These are phyloP conservation scores for Botryotinia globosa DNA, from an alignment of 2,329 filamentous ascomycete species.

Conservation along the genomic window DNA sequence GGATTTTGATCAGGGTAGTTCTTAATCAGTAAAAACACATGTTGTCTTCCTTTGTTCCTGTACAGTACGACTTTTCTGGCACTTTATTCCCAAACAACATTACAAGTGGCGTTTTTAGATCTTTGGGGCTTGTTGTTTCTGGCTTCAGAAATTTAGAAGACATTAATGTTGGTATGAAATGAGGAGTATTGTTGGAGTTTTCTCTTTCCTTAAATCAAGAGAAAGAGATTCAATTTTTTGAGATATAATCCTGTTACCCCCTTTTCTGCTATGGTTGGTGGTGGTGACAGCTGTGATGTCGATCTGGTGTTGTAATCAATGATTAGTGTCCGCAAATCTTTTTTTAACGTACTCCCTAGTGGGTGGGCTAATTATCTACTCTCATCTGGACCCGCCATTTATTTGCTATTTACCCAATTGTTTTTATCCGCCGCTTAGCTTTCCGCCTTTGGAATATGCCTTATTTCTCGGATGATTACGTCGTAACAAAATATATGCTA, in stretches of 20 bases:
- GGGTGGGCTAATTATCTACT: constrained; percentile 10
- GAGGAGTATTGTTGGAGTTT: constrained; percentile 18
- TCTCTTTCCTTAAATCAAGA: constrained; percentile 13
- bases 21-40: constrained; percentile 20
- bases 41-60: constrained; percentile 17
- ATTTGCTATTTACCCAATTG: constrained; percentile 13
- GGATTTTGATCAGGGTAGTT: constrained; percentile 60
- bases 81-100: constrained; percentile 20
- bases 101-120: constrained; percentile 22
- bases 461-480: not conserved
- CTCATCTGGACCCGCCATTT: constrained; percentile 16
- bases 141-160: constrained; percentile 18
- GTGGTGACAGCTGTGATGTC: constrained; percentile 19
- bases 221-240: constrained; percentile 21
- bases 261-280: constrained; percentile 9
- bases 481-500: constrained; percentile 26
- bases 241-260: constrained; percentile 1
- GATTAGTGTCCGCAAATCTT: constrained; percentile 19
- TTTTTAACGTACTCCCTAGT: constrained; percentile 24
- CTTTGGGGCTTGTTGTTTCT: constrained; percentile 21
- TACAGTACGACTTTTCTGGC: constrained; percentile 17
- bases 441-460: not conserved
- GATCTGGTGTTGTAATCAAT: constrained; percentile 17
- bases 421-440: constrained; percentile 13
- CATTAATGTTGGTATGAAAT: constrained; percentile 20